Evolutionary conservation across 495 filamentous ascomycete genomes (phyloP), one percentile per base, ranked within the genome.

Genomic region (Aspergillus nidulans): DNA sequence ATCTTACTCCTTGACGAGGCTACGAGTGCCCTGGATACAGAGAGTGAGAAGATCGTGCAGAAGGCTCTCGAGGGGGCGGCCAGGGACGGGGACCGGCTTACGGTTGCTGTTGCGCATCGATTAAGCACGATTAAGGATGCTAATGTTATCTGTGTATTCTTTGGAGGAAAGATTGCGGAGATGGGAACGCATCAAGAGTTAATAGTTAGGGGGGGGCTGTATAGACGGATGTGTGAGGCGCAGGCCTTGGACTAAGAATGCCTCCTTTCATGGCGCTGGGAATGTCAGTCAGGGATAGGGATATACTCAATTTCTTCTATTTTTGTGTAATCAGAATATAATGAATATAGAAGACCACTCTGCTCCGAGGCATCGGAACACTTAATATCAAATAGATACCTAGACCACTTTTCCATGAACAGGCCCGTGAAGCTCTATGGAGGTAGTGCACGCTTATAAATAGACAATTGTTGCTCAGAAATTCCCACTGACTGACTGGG

Each of bases 1-100:
- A 72, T 90, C 34, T 72, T 90, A 3, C 80, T 94, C 6, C 76
- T 95, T 1, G 90, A 95, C 55, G 90, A 95, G 67, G 90, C 90
- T 6, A 95, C 90, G 8, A 87, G 83, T 10, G 88, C 87, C 1
- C 76, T 95, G 2, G 90, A 95, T 70, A 87, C 85, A 0, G 88
- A 92, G 62, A 87, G 81, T 1, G 90, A 95, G 69, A 86, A 89
- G 68, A 80, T 91, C 4, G 89, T 95, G 9, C 90, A 95, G 66
- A 84, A 78, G 5, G 90, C 90, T 0, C 76, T 95, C 16, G 87
- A 90, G 60, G 78, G 80, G 28, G 88, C 87, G 2, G 86, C 88
- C 19, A 49, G 8, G 21, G 32, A 2, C 1, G 78, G 81, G 58
- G 87, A 88, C 28, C 76, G 88, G 24, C 90, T 88, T 0, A 91